phyloP scores from a whole-genome alignment of 1,139 yeast genomes.

The Blastobotrys aristatus region DNA sequence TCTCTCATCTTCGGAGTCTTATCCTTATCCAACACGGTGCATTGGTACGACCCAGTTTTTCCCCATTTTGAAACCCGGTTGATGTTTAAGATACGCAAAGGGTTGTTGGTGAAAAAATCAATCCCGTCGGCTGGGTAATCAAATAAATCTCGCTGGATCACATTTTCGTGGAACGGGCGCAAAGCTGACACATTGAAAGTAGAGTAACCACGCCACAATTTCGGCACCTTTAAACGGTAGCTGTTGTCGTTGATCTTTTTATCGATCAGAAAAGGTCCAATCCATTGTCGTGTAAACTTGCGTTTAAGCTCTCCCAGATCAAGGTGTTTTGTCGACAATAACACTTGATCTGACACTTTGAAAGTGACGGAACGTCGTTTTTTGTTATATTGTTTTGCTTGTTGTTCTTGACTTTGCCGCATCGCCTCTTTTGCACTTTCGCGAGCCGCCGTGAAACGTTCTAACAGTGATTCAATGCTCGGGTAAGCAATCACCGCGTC shows the following conservation, averaged over 20 bases:
- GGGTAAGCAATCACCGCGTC: background rate
- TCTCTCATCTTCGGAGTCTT: background rate
- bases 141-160: background rate
- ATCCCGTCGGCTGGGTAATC: background rate
- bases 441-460: background rate
- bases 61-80: background rate
- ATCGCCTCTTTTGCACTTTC: background rate
- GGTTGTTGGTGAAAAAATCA: background rate
- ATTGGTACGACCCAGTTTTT: background rate
- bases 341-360: background rate
- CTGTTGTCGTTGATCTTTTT: background rate
- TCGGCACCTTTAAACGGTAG: background rate
- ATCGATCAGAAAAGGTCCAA: background rate
- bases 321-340: background rate
- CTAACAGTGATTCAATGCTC: background rate
- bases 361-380: background rate
- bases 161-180: background rate
- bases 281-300: background rate
- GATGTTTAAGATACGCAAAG: background rate
- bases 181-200: background rate
- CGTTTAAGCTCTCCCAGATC: background rate
- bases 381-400: no score
- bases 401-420: background rate
- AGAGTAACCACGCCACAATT: background rate
- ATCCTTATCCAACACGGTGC: background rate